Percentiles rank a stretch among this genome's conserved stretches.
Conservation (phyloP, 139 green algal species). For the Tetraselmis striata region DNA sequence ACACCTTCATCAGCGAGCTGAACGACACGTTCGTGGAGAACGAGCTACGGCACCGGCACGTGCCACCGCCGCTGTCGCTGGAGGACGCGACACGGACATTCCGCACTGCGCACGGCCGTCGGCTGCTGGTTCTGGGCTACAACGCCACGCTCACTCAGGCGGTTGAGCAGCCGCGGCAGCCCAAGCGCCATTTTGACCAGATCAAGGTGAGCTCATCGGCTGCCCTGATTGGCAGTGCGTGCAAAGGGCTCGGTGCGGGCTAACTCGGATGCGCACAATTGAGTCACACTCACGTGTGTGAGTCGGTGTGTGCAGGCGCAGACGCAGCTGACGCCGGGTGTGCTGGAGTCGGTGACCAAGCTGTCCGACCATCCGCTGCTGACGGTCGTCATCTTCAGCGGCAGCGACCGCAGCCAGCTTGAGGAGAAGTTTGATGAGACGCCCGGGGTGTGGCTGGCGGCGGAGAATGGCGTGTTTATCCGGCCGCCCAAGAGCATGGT, state of each 20-base stretch:
- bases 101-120: neutral
- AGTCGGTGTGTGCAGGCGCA: slow-evolving; percentile 31
- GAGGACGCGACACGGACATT: neutral
- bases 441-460: slow-evolving; percentile 84
- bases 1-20: slow-evolving; percentile 96
- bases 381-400: slow-evolving; percentile 76
- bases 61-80: slow-evolving; percentile 59
- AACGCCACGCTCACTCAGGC: slow-evolving; percentile 91
- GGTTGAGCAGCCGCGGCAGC: slow-evolving; percentile 57
- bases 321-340: slow-evolving; percentile 37
- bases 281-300: too few relatives aligned
- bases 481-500: slow-evolving; percentile 31
- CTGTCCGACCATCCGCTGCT: neutral
- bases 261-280: too few relatives aligned
- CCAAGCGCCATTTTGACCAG: slow-evolving; percentile 81
- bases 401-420: slow-evolving; percentile 58
- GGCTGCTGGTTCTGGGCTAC: slow-evolving; percentile 87
- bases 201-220: slow-evolving; percentile 29
- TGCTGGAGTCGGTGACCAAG: neutral
- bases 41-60: slow-evolving; percentile 77
- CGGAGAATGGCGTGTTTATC: slow-evolving; percentile 95
- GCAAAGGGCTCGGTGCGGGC: too few relatives aligned
- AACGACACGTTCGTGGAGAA: slow-evolving; percentile 98
- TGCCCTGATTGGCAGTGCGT: neutral
- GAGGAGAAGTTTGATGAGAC: slow-evolving; percentile 76